Percentiles rank a stretch among this genome's conserved stretches.
These are phyloP conservation scores for Aspergillus uvarum DNA, from an alignment of 2,329 filamentous ascomycete genomes.

Conservation along the genomic window DNA sequence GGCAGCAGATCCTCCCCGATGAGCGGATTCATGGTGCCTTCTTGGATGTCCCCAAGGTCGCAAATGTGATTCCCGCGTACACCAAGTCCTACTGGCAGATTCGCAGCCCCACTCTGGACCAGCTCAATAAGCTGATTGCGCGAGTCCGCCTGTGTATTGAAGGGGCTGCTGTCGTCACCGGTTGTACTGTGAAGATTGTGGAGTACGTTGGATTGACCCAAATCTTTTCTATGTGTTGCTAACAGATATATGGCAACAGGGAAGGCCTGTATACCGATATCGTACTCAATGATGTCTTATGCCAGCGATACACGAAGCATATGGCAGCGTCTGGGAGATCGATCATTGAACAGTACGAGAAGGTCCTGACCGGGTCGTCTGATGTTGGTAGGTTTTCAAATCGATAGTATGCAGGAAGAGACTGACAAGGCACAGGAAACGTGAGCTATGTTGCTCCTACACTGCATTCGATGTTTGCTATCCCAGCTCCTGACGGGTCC, in stretches of 20 bases:
- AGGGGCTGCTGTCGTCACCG: conserved; percentile 36
- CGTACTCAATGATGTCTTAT: conserved; percentile 48
- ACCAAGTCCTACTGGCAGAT: conserved; percentile 48
- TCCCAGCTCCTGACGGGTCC: conserved; percentile 39
- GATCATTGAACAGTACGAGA: too few species aligned
- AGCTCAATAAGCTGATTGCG: conserved; percentile 35
- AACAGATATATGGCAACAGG: not conserved
- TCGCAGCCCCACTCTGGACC: conserved; percentile 43
- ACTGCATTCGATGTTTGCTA: conserved; percentile 51
- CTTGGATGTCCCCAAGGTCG: conserved; percentile 49
- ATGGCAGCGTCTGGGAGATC: conserved; percentile 35
- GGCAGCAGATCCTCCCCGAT: conserved; percentile 54
- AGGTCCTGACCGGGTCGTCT: too few species aligned
- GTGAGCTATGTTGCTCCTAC: conserved; percentile 50
- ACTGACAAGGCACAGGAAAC: conserved; percentile 46
- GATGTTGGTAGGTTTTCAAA: too few species aligned
- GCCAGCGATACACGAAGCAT: conserved; percentile 44
- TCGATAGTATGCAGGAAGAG: conserved; percentile 32
- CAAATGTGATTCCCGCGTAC: conserved; percentile 53
- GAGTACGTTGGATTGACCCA: conserved; percentile 23
- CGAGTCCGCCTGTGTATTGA: conserved; percentile 36
- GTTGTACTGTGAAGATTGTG: conserved; percentile 32
- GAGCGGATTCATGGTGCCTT: conserved; percentile 53
- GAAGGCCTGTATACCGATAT: conserved; percentile 46
- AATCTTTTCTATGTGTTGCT: not conserved